A percentile compares a stretch with the other conserved stretches of the same genome.
These are phyloP conservation scores for Xylaria sp. DNA, from an alignment of 2,329 filamentous ascomycete genomes.

Conservation along the genomic window DNA sequence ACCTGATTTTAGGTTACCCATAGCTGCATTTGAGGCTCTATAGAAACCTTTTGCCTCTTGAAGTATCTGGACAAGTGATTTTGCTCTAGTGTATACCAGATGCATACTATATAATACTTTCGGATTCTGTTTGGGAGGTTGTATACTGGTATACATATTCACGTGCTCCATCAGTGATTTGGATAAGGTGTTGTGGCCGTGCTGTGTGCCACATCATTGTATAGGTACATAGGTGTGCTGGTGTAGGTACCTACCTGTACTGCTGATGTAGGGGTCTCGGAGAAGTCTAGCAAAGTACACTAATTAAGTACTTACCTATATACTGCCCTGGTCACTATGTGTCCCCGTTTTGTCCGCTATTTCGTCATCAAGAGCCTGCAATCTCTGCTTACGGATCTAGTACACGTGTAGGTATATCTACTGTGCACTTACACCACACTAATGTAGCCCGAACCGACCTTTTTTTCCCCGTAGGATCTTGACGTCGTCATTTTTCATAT, in stretches of 20 bases:
- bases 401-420: not conserved
- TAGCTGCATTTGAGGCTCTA: not conserved
- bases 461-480: slow-evolving; percentile 3
- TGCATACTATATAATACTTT: not conserved
- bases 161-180: slow-evolving; percentile 14
- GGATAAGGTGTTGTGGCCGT: not conserved
- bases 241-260: not conserved
- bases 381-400: slow-evolving; percentile 31
- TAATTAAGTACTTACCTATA: no score
- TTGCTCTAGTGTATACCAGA: not conserved
- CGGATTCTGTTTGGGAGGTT: not conserved
- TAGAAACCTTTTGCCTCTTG: not conserved
- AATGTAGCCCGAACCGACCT: not conserved
- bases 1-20: no score
- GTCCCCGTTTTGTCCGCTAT: slow-evolving; percentile 31
- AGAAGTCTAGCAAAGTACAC: not conserved
- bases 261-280: slow-evolving; percentile 14
- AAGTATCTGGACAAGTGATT: no score
- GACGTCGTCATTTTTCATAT: slow-evolving; percentile 20
- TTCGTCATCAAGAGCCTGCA: slow-evolving; percentile 37
- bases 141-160: not conserved
- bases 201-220: not conserved
- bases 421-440: not conserved
- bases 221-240: no score
- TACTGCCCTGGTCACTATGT: no score